Evolutionary conservation across 139 green algal genomes (phyloP), one percentile per base, ranked within the genome.

Genomic region (Haematococcus lacustris): DNA sequence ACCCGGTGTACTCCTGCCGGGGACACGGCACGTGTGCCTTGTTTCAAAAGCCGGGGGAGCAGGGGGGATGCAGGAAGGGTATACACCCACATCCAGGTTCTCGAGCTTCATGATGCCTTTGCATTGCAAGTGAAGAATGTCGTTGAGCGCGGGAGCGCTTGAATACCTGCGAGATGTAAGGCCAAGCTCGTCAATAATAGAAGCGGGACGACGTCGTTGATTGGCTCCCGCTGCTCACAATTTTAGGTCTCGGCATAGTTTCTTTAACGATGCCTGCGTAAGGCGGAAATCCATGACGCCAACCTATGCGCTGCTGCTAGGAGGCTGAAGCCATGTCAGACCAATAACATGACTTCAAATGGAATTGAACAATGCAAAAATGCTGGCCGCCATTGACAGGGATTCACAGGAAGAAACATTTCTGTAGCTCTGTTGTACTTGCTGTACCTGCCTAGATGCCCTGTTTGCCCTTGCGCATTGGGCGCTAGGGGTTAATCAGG

Each of bases 81-180:
- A 9, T 66, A 9, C 7, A 64, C 86, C 68, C 59, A 91, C 87
- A 59, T 90, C 81, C 1, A 92, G 61, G 66, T 85, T 90, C 50
- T 92, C 72, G 13, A 93, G 68, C 68, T 82, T 81, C 0, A 71
- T 79, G 40, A 93, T 92, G 41, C 85, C 87, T 34, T 91, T 92
- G 84, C 85, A 84, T 68, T 91, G 83, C 32, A 93, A 74, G 66
- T 93, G 84, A 2, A 93, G 80, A 1, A 93, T 73, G 51, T 93
- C 86, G 66, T 93, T 93, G 6, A 93, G 83, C 68, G 87, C 82
- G 3, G 87, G 88, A 1, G 69, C 79, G 51, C 73, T 82, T 17
- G 76, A 73, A 65, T 91, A 93, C 50, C 87, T 92, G 79, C 51
- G 53, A 13, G 26, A 23, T 64, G 53, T 32, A 26, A 7, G 53